Conservation (phyloP, 163 green algal genomes). For the Scenedesmus sp. region DNA sequence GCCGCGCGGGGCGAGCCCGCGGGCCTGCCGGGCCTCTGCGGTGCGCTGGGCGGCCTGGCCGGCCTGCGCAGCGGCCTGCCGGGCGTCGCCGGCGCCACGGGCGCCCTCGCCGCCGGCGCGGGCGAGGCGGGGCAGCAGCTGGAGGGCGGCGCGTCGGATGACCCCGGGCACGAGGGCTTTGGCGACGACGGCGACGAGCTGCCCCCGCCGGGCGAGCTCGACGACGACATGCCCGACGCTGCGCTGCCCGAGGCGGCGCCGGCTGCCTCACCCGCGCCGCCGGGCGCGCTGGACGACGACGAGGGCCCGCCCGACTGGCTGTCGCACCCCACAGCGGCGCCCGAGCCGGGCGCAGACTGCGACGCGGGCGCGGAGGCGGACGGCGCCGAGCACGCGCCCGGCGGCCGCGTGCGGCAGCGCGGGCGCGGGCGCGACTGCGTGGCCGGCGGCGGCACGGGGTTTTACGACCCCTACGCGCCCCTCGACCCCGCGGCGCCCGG, state of each 20-base stretch:
- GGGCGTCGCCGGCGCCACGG: background rate
- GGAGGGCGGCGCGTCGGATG: background rate
- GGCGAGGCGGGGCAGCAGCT: background rate
- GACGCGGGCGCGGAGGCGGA: constrained; percentile 25
- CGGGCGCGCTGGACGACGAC: background rate
- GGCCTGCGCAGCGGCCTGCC: too few species aligned
- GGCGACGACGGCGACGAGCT: constrained; percentile 3
- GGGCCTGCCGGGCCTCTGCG: too few species aligned
- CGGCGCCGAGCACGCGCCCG: background rate
- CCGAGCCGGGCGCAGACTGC: background rate
- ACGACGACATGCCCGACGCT: constrained; percentile 15
- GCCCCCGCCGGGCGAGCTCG: constrained; percentile 1
- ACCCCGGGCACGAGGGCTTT: constrained; percentile 7
- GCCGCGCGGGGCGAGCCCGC: too few species aligned
- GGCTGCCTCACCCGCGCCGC: background rate
- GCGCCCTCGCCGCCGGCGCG: background rate
- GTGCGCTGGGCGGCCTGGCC: background rate
- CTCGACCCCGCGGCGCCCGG: constrained; percentile 66
- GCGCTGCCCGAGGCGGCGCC: background rate
- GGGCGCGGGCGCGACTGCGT: background rate
- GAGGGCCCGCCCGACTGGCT: constrained; percentile 6
- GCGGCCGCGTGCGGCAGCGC: constrained; percentile 2
- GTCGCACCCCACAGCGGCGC: background rate
- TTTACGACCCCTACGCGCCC: constrained; percentile 76
- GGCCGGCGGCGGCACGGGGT: constrained; percentile 23